Conservation (phyloP, 2,329 filamentous ascomycete species). For the Pseudogymnoascus sp. region DNA sequence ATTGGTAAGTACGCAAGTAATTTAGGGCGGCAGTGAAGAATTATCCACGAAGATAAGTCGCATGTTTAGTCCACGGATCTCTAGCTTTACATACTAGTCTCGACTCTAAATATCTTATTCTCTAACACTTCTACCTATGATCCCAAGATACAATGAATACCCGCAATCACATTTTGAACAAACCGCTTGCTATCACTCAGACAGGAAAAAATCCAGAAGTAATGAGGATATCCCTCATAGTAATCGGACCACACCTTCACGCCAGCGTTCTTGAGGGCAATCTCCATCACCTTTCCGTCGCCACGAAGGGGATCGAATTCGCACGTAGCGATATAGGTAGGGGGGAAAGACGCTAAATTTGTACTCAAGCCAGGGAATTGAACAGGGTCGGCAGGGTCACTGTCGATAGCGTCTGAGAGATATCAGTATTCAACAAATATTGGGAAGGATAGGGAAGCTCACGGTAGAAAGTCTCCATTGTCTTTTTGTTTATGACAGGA, state of each 20-base stretch:
- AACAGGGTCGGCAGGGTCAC: slow-evolving; percentile 13
- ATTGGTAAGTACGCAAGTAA: too few relatives aligned
- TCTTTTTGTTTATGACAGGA: slow-evolving; percentile 16
- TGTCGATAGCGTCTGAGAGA: slow-evolving; percentile 5
- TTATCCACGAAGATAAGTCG: neutral
- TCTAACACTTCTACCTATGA: neutral
- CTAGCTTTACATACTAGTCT: neutral
- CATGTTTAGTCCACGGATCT: neutral
- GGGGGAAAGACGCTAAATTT: slow-evolving; percentile 16
- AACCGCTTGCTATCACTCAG: slow-evolving; percentile 16
- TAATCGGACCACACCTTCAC: slow-evolving; percentile 22
- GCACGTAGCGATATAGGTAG: slow-evolving; percentile 19
- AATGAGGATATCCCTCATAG: slow-evolving; percentile 27
- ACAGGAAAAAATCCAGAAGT: slow-evolving; percentile 24
- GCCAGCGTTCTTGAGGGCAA: slow-evolving; percentile 22
- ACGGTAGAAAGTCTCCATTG: slow-evolving; percentile 19
- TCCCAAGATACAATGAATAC: slow-evolving; percentile 11
- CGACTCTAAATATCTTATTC: neutral
- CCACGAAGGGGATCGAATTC: slow-evolving; percentile 26
- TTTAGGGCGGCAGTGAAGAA: neutral
- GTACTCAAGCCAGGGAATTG: slow-evolving; percentile 15
- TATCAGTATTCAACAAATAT: neutral
- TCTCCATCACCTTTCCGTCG: slow-evolving; percentile 24
- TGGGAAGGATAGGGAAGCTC: neutral
- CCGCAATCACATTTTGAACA: slow-evolving; percentile 16